Conservation (phyloP, 129 eudicot genomes). For the Pulicaria dysenterica region DNA sequence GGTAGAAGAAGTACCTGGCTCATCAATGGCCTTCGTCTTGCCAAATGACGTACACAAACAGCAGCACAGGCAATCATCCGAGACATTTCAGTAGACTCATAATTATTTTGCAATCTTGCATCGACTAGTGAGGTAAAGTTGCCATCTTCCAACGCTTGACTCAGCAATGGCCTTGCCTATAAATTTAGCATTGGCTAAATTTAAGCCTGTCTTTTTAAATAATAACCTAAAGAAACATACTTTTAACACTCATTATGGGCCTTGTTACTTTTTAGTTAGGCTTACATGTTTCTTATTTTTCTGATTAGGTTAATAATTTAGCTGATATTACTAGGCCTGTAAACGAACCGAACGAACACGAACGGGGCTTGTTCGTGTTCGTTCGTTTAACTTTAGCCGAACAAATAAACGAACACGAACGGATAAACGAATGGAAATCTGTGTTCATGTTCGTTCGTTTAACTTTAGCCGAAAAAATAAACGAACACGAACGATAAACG, state of each 20-base stretch:
- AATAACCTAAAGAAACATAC: background rate
- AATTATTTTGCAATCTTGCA: conserved; percentile 52
- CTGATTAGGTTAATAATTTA: background rate
- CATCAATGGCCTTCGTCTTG: conserved; percentile 80
- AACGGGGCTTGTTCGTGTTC: too few species aligned
- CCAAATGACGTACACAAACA: conserved; percentile 76
- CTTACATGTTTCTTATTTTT: background rate
- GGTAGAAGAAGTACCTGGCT: conserved; percentile 52
- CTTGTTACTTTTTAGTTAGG: background rate
- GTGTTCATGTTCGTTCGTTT: too few species aligned
- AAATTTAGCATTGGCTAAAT: background rate
- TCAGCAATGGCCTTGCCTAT: conserved; percentile 87
- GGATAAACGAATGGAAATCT: too few species aligned
- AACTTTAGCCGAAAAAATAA: too few species aligned
- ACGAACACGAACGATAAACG: too few species aligned
- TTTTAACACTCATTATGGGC: conserved; percentile 6
- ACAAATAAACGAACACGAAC: too few species aligned
- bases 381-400: too few species aligned
- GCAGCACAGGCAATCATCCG: conserved; percentile 88
- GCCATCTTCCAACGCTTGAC: conserved; percentile 61
- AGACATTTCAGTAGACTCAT: conserved; percentile 62
- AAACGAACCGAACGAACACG: too few species aligned
- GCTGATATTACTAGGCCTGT: too few species aligned
- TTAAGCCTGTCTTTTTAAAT: background rate
- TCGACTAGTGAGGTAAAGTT: conserved; percentile 58